These are phyloP conservation scores for Cyathus striatus DNA, from an alignment of 768 basidiomycete species.

Conservation along the genomic window DNA sequence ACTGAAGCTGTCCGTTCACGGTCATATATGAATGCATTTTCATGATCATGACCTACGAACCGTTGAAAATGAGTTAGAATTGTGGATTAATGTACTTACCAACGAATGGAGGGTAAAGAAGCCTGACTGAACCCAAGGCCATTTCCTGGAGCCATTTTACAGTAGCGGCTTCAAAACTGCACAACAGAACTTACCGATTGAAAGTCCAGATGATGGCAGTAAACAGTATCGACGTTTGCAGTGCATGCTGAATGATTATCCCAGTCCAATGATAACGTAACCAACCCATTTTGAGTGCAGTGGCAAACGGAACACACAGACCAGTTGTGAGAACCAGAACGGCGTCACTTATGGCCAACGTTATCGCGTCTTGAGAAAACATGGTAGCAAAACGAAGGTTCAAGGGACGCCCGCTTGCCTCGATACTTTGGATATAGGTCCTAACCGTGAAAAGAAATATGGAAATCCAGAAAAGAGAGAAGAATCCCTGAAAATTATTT, in stretches of 20 bases:
- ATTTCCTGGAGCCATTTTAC: slow-evolving; percentile 50
- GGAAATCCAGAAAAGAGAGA: slow-evolving; percentile 90
- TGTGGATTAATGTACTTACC: slow-evolving; percentile 29
- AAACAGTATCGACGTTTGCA: slow-evolving; percentile 72
- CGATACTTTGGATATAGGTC: slow-evolving; percentile 73
- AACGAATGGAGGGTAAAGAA: slow-evolving; percentile 85
- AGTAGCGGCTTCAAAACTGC: neutral
- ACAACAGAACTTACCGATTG: slow-evolving; percentile 47
- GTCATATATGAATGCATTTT: slow-evolving; percentile 95
- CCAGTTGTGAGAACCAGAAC: slow-evolving; percentile 74
- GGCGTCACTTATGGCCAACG: slow-evolving; percentile 79
- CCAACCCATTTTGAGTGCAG: slow-evolving; percentile 72
- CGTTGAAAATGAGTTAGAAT: neutral
- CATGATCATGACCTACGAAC: slow-evolving; percentile 74
- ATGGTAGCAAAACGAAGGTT: slow-evolving; percentile 78
- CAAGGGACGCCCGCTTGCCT: slow-evolving; percentile 73
- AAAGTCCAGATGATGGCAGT: slow-evolving; percentile 86
- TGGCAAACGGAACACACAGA: slow-evolving; percentile 80
- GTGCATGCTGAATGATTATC: slow-evolving; percentile 69
- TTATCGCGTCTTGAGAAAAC: slow-evolving; percentile 82
- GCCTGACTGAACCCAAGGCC: slow-evolving; percentile 98
- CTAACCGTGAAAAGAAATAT: slow-evolving; percentile 78
- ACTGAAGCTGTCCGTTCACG: slow-evolving; percentile 79
- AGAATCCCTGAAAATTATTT: slow-evolving; percentile 66
- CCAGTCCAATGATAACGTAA: slow-evolving; percentile 79